phyloP scores from a whole-genome alignment of 495 filamentous ascomycete genomes.

The Filosporella fistucella region DNA sequence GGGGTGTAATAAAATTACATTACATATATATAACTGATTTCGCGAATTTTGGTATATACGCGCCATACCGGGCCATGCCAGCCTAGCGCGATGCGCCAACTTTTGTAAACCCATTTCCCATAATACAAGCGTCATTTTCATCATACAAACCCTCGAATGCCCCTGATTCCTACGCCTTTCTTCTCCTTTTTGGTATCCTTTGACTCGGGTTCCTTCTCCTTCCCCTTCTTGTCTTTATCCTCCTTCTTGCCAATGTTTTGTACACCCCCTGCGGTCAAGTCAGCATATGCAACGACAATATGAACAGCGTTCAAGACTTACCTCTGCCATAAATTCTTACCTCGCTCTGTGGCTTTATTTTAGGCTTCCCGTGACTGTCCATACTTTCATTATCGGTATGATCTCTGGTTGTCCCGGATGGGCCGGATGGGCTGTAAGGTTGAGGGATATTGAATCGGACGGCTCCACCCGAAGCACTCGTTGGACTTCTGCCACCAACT shows the following conservation, averaged over 20 bases:
- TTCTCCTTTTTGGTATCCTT: slow-evolving; percentile 50
- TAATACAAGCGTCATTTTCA: too few species aligned
- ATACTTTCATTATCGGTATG: slow-evolving; percentile 28
- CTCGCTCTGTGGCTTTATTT: slow-evolving; percentile 31
- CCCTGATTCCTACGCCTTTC: slow-evolving; percentile 42
- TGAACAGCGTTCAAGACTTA: slow-evolving; percentile 18
- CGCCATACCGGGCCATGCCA: too few species aligned
- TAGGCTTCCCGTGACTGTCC: slow-evolving; percentile 34
- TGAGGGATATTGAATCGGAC: slow-evolving; percentile 3
- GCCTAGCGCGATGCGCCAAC: too few species aligned
- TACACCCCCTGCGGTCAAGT: slow-evolving; percentile 40
- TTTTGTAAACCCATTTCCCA: too few species aligned
- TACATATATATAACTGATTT: too few species aligned
- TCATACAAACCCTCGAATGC: slow-evolving; percentile 44
- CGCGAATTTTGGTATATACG: too few species aligned
- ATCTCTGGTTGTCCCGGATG: slow-evolving; percentile 19
- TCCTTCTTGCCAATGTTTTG: slow-evolving; percentile 43
- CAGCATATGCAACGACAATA: slow-evolving; percentile 22
- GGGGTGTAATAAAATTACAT: too few species aligned
- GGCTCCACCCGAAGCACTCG: slow-evolving; percentile 4
- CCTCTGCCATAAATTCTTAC: slow-evolving; percentile 38
- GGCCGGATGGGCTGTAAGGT: slow-evolving; percentile 7
- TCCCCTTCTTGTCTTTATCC: slow-evolving; percentile 38
- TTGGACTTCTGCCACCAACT: background rate
- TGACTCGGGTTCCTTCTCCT: slow-evolving; percentile 41